These are phyloP conservation scores for Sclerotinia trifoliorum DNA, from an alignment of 2,329 filamentous ascomycete genomes.

Conservation along the genomic window DNA sequence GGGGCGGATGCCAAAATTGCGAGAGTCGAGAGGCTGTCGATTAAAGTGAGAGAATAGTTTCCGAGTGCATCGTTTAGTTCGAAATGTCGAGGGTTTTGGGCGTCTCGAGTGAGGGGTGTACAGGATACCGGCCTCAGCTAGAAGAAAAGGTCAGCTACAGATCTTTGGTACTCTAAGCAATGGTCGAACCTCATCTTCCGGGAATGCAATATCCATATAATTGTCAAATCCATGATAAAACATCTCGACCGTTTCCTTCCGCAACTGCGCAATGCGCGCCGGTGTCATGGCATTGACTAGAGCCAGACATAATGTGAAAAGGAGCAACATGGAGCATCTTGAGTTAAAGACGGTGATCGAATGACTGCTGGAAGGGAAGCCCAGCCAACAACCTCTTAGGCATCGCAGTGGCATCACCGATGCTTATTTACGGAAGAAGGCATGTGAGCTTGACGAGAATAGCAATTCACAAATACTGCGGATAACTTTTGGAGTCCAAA, in stretches of 20 bases:
- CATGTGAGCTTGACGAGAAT: conserved; percentile 37
- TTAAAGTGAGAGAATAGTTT: conserved; percentile 93
- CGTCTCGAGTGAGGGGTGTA: conserved; percentile 78
- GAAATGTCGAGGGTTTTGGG: conserved; percentile 72
- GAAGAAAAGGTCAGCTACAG: conserved; percentile 14
- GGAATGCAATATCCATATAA: conserved; percentile 92
- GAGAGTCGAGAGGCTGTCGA: conserved; percentile 91
- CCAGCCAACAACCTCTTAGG: conserved; percentile 29
- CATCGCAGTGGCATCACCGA: conserved; percentile 42
- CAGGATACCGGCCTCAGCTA: conserved; percentile 84
- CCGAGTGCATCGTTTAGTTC: conserved; percentile 94
- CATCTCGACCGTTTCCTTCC: conserved; percentile 67
- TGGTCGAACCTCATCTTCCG: conserved; percentile 77
- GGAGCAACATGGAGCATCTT: conserved; percentile 34
- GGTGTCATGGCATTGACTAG: conserved; percentile 49
- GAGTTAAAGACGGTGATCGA: conserved; percentile 25
- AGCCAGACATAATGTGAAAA: conserved; percentile 34
- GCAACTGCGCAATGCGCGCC: conserved; percentile 54
- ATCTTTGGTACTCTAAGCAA: not conserved
- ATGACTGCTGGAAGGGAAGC: conserved; percentile 26
- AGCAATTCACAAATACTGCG: not conserved
- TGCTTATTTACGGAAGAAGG: conserved; percentile 35
- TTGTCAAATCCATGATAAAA: conserved; percentile 97
- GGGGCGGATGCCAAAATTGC: conserved; percentile 84
- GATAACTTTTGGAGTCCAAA: not conserved